Evolutionary conservation across 2,329 filamentous ascomycete genomes (phyloP), one percentile per base, ranked within the genome.

Genomic region (Aspergillus luchuensis): DNA sequence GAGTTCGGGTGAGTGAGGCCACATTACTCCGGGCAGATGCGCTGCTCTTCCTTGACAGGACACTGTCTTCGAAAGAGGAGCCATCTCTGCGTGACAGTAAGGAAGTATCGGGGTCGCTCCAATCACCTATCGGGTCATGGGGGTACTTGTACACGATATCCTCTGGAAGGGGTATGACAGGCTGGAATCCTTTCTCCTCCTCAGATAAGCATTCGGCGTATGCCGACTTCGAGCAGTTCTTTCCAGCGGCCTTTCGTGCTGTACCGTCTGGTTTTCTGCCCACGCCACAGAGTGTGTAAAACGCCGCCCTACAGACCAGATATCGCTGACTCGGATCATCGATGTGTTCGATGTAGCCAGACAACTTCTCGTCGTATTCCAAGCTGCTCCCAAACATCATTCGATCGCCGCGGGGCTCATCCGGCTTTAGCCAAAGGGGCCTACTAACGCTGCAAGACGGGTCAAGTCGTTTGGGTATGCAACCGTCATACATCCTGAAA

Each of bases 401-500:
- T 6, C 69, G 72, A 59, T 82, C 80, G n/a, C 80, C 80, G 10
- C 75, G 75, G 8, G 80, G 80, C 43, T 79, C 74, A n/a, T 76
- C 71, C 23, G 73, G 69, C 49, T 73, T 76, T 15, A 82, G 70
- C 78, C 80, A 82, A 5, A 70, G 58, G 5, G 80, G 80, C 48
- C 72, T 77, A 28, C 73, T 71, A 52, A 72, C 68, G 23, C 76
- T 75, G 49, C 75, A 79, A 17, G 69, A 66, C 15, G 76, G 70
- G 28, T 80, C 78, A 23, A 82, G 68, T 47, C 74, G 69, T 21
- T 75, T 72, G 15, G 80, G 80, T 64, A 82, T 81, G 45, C 75
- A 79, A 8, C 80, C 80, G 25, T 75, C 70, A 50, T 80, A 79
- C 79, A 81, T 82, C 53, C 76, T 79, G 71, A 83, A 82, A 60